A percentile compares a stretch with the other conserved stretches of the same genome.
Conservation (phyloP, 2,329 filamentous ascomycete species). For the Botryotinia convoluta region DNA sequence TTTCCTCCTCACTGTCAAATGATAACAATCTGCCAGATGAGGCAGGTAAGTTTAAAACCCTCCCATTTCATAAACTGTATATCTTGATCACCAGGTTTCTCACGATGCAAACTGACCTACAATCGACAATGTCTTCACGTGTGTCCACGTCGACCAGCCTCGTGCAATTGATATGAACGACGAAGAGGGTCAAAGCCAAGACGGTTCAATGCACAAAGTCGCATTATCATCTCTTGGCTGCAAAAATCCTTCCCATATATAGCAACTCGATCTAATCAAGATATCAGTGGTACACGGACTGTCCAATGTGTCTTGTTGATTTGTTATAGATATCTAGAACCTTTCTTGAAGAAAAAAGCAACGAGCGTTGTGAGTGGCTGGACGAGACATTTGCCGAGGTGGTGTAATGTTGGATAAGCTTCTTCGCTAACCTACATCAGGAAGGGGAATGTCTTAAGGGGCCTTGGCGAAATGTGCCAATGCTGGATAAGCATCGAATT, state of each 20-base stretch:
- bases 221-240: neutral
- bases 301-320: neutral
- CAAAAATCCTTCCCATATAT: neutral
- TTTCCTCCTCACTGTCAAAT: neutral
- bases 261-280: neutral
- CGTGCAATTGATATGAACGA: neutral
- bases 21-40: slow-evolving; percentile 3
- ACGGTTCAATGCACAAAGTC: neutral
- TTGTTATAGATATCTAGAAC: neutral
- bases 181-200: slow-evolving; percentile 1
- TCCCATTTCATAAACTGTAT: neutral
- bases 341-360: neutral
- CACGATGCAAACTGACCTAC: neutral
- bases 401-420: neutral
- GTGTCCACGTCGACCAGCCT: neutral
- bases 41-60: neutral
- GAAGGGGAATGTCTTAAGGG: neutral
- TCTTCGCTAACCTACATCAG: neutral
- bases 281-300: neutral
- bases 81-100: neutral
- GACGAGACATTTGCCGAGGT: neutral
- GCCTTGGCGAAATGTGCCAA: slow-evolving; percentile 1
- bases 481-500: neutral
- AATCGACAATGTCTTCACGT: neutral
- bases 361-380: neutral